Evolutionary conservation across 2,329 filamentous ascomycete genomes (phyloP).

Genomic region (Tolypocladium sp.): DNA sequence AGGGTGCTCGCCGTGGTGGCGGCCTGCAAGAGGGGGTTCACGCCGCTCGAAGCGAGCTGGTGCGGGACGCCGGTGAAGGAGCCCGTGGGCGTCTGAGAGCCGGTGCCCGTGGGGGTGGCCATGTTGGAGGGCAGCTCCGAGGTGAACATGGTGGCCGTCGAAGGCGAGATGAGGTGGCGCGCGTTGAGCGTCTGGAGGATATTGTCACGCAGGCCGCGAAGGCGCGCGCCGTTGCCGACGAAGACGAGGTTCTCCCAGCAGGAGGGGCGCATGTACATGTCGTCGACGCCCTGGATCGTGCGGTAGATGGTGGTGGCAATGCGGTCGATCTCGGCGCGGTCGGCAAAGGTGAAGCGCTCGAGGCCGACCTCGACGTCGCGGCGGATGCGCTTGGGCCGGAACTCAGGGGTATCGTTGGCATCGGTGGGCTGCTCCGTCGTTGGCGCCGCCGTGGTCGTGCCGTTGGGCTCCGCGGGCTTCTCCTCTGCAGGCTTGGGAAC

Average conservation of each 20-base stretch:
- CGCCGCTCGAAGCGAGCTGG: slow-evolving; percentile 49
- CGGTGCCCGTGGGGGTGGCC: slow-evolving; percentile 82
- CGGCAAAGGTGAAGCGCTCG: slow-evolving; percentile 63
- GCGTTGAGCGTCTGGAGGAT: slow-evolving; percentile 69
- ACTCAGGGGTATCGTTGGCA: slow-evolving; percentile 25
- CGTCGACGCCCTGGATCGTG: slow-evolving; percentile 72
- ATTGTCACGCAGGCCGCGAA: slow-evolving; percentile 78
- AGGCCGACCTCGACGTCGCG: slow-evolving; percentile 67
- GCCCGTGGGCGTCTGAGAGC: slow-evolving; percentile 77
- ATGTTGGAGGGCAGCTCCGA: slow-evolving; percentile 92
- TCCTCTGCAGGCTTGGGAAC: neutral
- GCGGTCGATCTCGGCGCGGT: slow-evolving; percentile 66
- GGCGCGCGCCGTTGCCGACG: slow-evolving; percentile 72
- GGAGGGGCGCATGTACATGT: slow-evolving; percentile 72
- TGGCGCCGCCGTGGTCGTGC: neutral
- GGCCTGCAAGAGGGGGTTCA: slow-evolving; percentile 86
- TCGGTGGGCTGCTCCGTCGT: neutral
- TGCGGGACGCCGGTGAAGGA: slow-evolving; percentile 45
- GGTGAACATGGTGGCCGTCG: slow-evolving; percentile 91
- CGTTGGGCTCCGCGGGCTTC: neutral
- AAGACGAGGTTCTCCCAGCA: slow-evolving; percentile 92
- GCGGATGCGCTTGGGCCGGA: slow-evolving; percentile 46
- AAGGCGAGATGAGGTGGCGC: slow-evolving; percentile 85
- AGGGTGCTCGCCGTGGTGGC: slow-evolving; percentile 67
- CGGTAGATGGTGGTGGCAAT: slow-evolving; percentile 80